Evolutionary conservation across 495 filamentous ascomycete genomes (phyloP), one percentile per base, ranked within the genome.

Genomic region (Daldinia decipiens): DNA sequence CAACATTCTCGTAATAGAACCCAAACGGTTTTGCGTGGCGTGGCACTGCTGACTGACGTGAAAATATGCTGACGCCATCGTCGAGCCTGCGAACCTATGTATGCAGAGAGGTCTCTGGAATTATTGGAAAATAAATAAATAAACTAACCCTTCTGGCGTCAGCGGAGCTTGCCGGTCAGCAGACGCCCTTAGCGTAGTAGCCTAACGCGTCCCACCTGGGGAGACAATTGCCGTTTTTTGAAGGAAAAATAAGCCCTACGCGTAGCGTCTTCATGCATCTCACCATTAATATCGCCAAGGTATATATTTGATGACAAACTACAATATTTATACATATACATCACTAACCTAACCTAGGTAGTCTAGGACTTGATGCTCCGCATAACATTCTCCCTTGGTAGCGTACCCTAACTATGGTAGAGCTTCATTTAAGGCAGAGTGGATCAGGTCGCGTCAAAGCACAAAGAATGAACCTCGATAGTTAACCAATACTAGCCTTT

Each of bases 261-360:
- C 34, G 11, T 36, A 36, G 34, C 11, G 12, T 36, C 34, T 9
- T 36, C 12, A 36, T 36, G 34, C 34, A 13, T 36, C 34, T 13
- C 11, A 36, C 12, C 34, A 36, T 47, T 47, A n/a, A n/a, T n/a
- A 47, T 47, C 8, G 43, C 17, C 17, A 47, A 21, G n/a, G 43
- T 47, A 8, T 47, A 47, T 47, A 47, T 21, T 47, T 19, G 43
- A 47, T 47, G 43, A 47, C 43, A 21, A 21, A 47, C 43, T 17
- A 21, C 8, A 19, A 47, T 47, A 47, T 47, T 47, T 47, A 47
- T 47, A 21, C 13, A 36, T 45, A 24, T 36, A 34, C 11, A 36
- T 36, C 1, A 36, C 12, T 13, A 24, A 47, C 24, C 19, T 47
- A 24, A 12, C 0, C 0, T 36, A 36, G 0, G 0, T 36, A 36